Evolutionary conservation across 2,329 filamentous ascomycete species (phyloP).

Genomic region (Corinectria fuckeliana): DNA sequence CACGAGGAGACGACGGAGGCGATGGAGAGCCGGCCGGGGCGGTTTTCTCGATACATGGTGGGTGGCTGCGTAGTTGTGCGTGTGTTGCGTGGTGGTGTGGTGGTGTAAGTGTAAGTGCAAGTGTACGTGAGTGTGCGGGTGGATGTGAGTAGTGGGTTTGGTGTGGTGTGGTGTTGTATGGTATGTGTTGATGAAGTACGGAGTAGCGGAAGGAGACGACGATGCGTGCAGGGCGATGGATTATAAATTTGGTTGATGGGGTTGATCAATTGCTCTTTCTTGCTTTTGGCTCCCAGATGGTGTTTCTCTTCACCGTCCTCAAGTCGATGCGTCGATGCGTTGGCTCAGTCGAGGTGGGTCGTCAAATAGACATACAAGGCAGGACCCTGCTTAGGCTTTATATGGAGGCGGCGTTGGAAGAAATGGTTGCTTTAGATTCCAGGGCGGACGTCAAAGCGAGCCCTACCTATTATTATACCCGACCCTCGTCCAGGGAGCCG

Average conservation of each 20-base stretch:
- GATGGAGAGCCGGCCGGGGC: slow-evolving; percentile 29
- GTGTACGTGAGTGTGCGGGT: background rate
- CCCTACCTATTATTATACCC: slow-evolving; percentile 13
- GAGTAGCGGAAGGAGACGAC: background rate
- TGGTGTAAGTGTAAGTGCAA: background rate
- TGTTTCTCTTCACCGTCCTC: slow-evolving; percentile 19
- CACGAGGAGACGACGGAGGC: slow-evolving; percentile 23
- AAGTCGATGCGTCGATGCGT: slow-evolving; percentile 28
- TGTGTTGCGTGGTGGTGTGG: background rate
- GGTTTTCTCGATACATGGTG: slow-evolving; percentile 34
- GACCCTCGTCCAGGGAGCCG: background rate
- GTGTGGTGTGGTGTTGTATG: background rate
- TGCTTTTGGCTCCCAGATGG: slow-evolving; percentile 5
- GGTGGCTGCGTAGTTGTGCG: background rate
- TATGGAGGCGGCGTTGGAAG: too few species aligned
- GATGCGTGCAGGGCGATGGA: background rate
- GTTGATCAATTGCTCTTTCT: slow-evolving; percentile 4
- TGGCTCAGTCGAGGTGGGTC: slow-evolving; percentile 34
- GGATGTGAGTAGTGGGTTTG: too few species aligned
- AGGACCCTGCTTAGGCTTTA: slow-evolving; percentile 17
- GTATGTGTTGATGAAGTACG: background rate
- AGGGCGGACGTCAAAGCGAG: background rate
- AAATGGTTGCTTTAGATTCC: too few species aligned
- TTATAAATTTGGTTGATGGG: slow-evolving; percentile 14
- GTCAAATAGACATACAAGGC: slow-evolving; percentile 13